These are phyloP conservation scores for Allomyces macrogynus DNA, from an alignment of 192 early-diverging fungal species.

Conservation along the genomic window DNA sequence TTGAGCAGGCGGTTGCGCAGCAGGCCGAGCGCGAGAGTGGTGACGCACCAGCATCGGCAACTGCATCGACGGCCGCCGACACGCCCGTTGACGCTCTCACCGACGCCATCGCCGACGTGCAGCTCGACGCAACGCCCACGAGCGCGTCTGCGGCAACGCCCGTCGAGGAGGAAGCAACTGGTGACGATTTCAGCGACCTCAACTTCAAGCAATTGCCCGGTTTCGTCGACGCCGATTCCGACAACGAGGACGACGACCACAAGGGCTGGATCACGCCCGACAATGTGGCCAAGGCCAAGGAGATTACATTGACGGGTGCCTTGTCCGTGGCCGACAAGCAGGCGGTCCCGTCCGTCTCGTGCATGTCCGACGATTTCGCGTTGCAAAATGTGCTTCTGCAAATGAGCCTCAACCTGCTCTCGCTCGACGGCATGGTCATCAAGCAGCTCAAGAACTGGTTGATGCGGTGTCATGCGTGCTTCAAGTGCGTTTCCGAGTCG, in stretches of 20 bases:
- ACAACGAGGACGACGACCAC: constrained; percentile 18
- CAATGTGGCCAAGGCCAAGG: constrained; percentile 57
- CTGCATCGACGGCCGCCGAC: neutral
- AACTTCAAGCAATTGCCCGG: constrained; percentile 10
- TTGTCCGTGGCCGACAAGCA: constrained; percentile 24
- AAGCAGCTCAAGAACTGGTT: constrained; percentile 66
- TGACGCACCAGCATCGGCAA: neutral
- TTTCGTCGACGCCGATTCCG: constrained; percentile 11
- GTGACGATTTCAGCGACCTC: constrained; percentile 11
- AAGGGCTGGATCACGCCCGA: constrained; percentile 88
- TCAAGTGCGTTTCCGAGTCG: constrained; percentile 39
- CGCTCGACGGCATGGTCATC: constrained; percentile 62
- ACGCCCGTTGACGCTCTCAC: neutral
- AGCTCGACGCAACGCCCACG: neutral
- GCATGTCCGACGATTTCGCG: constrained; percentile 79
- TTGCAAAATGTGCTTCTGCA: constrained; percentile 91
- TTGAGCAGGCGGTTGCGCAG: neutral
- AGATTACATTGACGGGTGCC: constrained; percentile 13
- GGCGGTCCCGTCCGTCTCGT: constrained; percentile 46
- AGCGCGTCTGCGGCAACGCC: too few relatives aligned
- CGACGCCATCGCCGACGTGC: neutral
- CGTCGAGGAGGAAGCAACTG: constrained; percentile 7
- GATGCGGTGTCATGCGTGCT: constrained; percentile 85
- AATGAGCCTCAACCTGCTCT: constrained; percentile 70
- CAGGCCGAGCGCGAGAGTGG: neutral